Base-by-base conservation (phyloP, 2,329 filamentous ascomycete species). In the Cordyceps javanica region DNA sequence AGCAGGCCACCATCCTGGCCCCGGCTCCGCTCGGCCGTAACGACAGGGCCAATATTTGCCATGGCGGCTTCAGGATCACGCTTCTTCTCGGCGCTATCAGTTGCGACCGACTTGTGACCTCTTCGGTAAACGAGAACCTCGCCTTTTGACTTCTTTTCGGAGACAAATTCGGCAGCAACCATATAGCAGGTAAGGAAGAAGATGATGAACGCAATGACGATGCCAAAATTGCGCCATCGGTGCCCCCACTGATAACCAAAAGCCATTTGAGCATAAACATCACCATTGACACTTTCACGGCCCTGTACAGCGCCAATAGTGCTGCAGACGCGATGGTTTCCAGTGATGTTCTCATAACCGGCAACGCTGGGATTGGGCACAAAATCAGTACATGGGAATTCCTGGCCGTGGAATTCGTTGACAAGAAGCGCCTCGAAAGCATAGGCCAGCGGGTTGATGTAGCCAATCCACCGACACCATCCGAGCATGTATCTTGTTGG, bases 391-490 rank as follows among this genome's bases (percentile, higher is more conserved):
- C 82, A 85, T 0, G 55, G 48, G 68, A 87, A 94, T 0, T 82
- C 61, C 16, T 86, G 82, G 59, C 76, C 73, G 63, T 85, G 73
- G 67, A 96, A 96, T 70, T 96, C 91, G 71, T 95, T 95, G 62
- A 89, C 81, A 80, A 93, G 87, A 26, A 95, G 77, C 0, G 85
- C 77, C 69, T 95, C 90, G 66, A 95, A 96, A 0, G 85, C 84
- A 62, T 95, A 95, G 1, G 83, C 84, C 11, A 95, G 80, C 2
- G 90, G 89, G 60, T 95, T 86, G 39, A 94, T 75, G 68, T 90
- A 93, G 68, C 88, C 88, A 61, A 95, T 83, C 91, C 91, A 96
- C 60, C 85, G 80, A 64, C 88, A 88, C 90, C 90, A 96, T 1
- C 76, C 82, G 7, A 88, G 79, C 88, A 91, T 94, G 72, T 93